Evolutionary conservation across 306 rosid genomes (phyloP).

Genomic region (Quercus wislizeni): DNA sequence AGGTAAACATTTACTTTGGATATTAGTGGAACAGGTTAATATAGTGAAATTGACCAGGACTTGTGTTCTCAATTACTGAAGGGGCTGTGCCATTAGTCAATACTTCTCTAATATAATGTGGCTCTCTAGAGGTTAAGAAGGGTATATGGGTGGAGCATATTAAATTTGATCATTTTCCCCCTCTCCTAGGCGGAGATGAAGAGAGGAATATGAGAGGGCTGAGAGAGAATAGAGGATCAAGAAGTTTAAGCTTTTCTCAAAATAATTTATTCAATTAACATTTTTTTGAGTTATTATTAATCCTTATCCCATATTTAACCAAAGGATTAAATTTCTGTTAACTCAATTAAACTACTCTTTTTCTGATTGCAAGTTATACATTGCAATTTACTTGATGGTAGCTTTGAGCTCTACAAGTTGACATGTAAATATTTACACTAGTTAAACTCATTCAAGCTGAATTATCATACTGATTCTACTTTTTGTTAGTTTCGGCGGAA

Average conservation of each 20-base stretch:
- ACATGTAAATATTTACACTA: too few species aligned
- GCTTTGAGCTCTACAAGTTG: too few species aligned
- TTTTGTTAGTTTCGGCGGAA: background rate
- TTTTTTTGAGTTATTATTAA: background rate
- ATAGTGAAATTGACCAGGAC: background rate
- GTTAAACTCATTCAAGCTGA: background rate
- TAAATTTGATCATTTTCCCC: background rate
- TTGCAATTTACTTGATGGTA: too few species aligned
- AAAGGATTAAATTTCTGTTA: background rate
- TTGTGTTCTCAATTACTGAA: background rate
- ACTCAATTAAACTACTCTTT: too few species aligned
- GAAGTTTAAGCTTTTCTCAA: background rate
- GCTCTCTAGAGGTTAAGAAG: background rate
- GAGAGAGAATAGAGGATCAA: background rate
- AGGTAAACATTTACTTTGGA: slow-evolving; percentile 41
- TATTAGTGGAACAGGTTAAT: background rate
- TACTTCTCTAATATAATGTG: background rate
- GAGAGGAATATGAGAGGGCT: too few species aligned
- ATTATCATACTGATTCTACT: background rate
- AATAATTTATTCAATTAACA: background rate
- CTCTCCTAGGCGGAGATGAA: background rate
- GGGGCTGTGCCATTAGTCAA: background rate
- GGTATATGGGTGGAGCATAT: background rate
- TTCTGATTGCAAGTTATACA: too few species aligned
- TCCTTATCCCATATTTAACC: background rate